Evolutionary conservation across 768 basidiomycete genomes (phyloP).

Genomic region (Kwoniella dendrophila): DNA sequence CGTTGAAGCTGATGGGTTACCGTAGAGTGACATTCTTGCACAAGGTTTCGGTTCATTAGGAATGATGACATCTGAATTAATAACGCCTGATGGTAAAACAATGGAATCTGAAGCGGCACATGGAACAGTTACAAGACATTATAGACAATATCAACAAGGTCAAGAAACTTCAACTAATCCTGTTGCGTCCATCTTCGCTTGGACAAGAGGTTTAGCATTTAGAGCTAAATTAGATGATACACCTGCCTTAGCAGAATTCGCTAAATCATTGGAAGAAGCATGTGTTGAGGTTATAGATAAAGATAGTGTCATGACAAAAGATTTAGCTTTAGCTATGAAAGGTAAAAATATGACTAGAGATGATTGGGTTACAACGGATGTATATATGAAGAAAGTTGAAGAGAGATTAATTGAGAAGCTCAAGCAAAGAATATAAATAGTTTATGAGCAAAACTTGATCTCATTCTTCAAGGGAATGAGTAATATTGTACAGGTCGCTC

Average conservation of each 20-base stretch:
- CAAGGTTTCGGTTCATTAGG: constrained; percentile 96
- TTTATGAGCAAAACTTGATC: too few relatives aligned
- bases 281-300: constrained; percentile 89
- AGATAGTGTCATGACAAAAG: constrained; percentile 95
- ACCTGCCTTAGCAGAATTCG: constrained; percentile 71
- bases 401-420: constrained; percentile 59
- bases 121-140: constrained; percentile 86
- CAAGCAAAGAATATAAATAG: too few relatives aligned
- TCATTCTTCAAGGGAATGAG: too few relatives aligned
- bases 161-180: constrained; percentile 98
- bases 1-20: not conserved
- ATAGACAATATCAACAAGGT: constrained; percentile 95
- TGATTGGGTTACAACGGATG: constrained; percentile 94
- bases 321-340: constrained; percentile 90
- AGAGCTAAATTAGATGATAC: constrained; percentile 91
- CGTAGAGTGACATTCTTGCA: constrained; percentile 86
- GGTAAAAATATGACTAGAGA: constrained; percentile 86
- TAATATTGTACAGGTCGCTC: too few relatives aligned
- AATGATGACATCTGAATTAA: constrained; percentile 96
- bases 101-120: constrained; percentile 97
- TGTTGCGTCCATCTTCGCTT: constrained; percentile 96
- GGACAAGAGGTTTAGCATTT: constrained; percentile 92
- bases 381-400: constrained; percentile 90
- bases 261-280: constrained; percentile 74
- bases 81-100: constrained; percentile 89